Evolutionary conservation across 768 basidiomycete species (phyloP), one percentile per base, ranked within the genome.

Genomic region (Panus rudis): DNA sequence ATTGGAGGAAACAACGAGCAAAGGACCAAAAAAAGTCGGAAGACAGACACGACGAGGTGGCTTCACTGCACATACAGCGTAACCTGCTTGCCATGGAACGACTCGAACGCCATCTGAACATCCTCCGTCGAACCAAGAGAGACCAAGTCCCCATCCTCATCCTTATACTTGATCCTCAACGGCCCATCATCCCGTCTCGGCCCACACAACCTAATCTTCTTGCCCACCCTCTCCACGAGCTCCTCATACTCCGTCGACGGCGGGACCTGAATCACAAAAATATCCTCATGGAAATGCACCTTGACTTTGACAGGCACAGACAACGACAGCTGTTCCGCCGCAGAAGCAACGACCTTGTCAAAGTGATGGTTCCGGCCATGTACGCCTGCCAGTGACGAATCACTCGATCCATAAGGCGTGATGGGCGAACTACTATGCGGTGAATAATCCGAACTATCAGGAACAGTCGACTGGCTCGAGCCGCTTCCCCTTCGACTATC

Each of bases 251-350:
- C 80, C 25, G 88, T 89, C 48, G 70, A 64, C 48, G 83, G 75
- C 32, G 87, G 76, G 20, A 94, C 90, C 63, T 91, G 86, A 45
- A 97, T 88, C 49, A 94, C 85, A 58, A 97, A 98, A 35, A 96
- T 86, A 60, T 96, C 92, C 54, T 93, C 88, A 55, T 90, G 81
- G 68, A 86, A 97, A 62, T 89, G 87, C 41, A 97, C 91, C 65
- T 94, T 94, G 58, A 97, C 81, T 59, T 92, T 90, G 32, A 97
- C 82, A 10, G 82, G 75, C 32, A 58, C 48, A 16, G 53, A 50
- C n/a, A 59, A 38, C 6, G 7, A 8, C 28, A 43, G 42, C 33
- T 45, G 61, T n/a, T 63, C 58, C 20, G 65, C 32, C 21, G 47
- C 48, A 5, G 41, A 34, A 16, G 33, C 46, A 20, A 51, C 57